Percentiles rank a stretch among this genome's conserved stretches.
phyloP scores from a whole-genome alignment of 768 basidiomycete species.

The Lactarius vividus region DNA sequence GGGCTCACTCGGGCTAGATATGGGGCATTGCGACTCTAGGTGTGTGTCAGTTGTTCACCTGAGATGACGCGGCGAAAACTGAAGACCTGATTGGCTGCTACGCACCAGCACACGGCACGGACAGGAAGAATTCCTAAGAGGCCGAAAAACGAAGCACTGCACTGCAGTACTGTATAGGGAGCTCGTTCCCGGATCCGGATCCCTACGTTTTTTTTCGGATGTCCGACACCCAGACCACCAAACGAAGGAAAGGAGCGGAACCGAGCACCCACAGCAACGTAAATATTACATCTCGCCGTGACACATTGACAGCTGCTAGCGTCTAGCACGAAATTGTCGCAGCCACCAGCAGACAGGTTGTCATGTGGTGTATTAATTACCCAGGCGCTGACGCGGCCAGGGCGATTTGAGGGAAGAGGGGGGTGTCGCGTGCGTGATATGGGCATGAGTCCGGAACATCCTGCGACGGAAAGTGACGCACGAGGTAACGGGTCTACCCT shows the following conservation, averaged over 20 bases:
- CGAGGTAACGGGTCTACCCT: not conserved
- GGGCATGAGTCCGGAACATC: not conserved
- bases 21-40: not conserved
- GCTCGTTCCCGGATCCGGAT: not conserved
- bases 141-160: not conserved
- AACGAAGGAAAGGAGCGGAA: not conserved
- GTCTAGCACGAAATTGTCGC: not conserved
- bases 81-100: not conserved
- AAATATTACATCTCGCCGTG: conserved; percentile 5
- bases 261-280: conserved; percentile 2
- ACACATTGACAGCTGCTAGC: not conserved
- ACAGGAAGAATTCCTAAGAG: not conserved
- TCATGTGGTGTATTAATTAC: not conserved
- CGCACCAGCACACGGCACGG: not conserved
- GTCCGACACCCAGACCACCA: not conserved
- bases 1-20: no score
- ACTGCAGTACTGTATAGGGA: no score
- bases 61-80: not conserved
- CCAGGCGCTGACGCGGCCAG: not conserved
- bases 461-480: not conserved
- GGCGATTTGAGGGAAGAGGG: not conserved
- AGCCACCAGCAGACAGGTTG: not conserved
- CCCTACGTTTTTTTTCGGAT: not conserved
- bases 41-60: not conserved
- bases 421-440: not conserved